Evolutionary conservation across 805 yeast genomes (phyloP), one percentile per base, ranked within the genome.

Genomic region (Schizosaccharomyces octosporus): DNA sequence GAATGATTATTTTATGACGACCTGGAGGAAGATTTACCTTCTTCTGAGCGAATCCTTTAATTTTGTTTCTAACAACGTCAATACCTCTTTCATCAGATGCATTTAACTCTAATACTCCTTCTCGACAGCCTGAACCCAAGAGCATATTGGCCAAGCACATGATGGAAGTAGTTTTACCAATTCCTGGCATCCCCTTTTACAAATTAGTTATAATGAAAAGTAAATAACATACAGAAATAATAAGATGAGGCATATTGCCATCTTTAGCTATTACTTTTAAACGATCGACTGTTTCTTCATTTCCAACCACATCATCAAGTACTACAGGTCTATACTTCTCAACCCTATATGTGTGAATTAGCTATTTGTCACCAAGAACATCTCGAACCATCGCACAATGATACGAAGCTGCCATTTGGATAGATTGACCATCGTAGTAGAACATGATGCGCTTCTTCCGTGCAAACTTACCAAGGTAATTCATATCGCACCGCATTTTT

Each of bases 71-170:
- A 11, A 93, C 97, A 31, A 89, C 95, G 61, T 93, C 98, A 61
- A 93, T 93, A 64, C 98, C 98, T 54, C 98, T 79, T 70, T 93
- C 97, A 70, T 93, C 98, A 0, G 95, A 84, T 0, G 98, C 98
- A 71, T 93, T 93, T 69, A 93, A 75, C 71, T 93, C 98, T 62
- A 93, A 73, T 0, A 90, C 90, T 0, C 95, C 98, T 65, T 84
- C 90, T 45, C 76, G 75, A 66, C 83, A 83, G 31, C 81, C 73
- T 5, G 64, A 65, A 0, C 95, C 95, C 39, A 93, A 75, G 54
- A 93, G 72, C 68, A 85, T 95, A 61, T 80, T 78, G 0, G 97
- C 97, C 36, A 93, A 77, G 73, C 97, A 89, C 64, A 85, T 86
- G 5, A 93, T 81, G 1, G 96, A 84, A 0, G 98, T 93, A 2